Base-by-base conservation (phyloP, 768 basidiomycete genomes). In the Leccinum subtestaceum region DNA sequence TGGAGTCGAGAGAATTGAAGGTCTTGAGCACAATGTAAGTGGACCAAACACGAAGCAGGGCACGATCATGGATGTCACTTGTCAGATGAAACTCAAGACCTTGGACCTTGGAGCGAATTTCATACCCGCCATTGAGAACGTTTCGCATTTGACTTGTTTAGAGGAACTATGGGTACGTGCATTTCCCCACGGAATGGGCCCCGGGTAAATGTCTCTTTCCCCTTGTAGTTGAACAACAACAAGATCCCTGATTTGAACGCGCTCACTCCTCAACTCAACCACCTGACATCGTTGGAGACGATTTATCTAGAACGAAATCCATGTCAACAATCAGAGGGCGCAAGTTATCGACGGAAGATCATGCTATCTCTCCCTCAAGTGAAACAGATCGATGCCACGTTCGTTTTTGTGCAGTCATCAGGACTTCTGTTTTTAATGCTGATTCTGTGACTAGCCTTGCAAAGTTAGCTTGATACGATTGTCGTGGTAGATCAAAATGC, bases 271-370 rank as follows among this genome's bases (percentile, higher is more conserved):
- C 81, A 95, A 70, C 81, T 96, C 2, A 75, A 75, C 58, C 76
- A 80, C 12, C 77, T 92, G 31, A 52, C 74, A 7, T 79, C 84
- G 1, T 79, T 99, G 12, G 81, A 88, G 69, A 99, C 97, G 1
- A 79, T 99, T 7, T 99, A 99, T 71, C 84, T 99, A 25, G 97
- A 99, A 75, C 88, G 85, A 5, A 99, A 99, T 69, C 97, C 97
- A 3, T 90, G 93, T 63, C 95, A 99, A 70, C 79, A 73, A 48
- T 80, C 78, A 13, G 92, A 98, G 67, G 88, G 84, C 72, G 77
- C 82, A 2, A 83, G 80, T 21, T 99, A 98, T 71, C 78, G 94
- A 65, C 79, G 96, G 55, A 99, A 97, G 76, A 81, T 98, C 55
- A 93, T 91, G 71, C 75, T 98, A 40, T 86, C 87, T 3, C 77